Evolutionary conservation across 106 monocot genomes (phyloP).

Genomic region (Dendrobium officinale): DNA sequence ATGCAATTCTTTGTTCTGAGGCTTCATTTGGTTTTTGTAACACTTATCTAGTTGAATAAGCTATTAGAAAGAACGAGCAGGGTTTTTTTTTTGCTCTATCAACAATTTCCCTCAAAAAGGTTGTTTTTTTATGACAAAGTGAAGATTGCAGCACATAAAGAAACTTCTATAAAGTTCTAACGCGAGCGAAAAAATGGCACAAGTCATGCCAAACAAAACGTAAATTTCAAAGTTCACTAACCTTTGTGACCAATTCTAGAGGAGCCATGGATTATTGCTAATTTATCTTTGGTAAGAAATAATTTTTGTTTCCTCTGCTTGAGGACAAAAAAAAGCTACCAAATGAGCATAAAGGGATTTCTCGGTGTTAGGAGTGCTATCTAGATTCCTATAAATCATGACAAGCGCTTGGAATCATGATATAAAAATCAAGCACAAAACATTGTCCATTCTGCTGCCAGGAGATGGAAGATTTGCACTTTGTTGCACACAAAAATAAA

Average conservation of each 20-base stretch:
- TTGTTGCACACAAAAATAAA: no score
- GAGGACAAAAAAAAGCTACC: no score
- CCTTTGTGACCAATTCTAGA: not conserved
- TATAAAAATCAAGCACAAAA: not conserved
- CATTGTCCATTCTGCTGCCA: not conserved
- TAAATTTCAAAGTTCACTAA: not conserved
- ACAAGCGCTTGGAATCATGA: not conserved
- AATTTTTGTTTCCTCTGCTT: no score
- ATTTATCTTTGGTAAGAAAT: no score
- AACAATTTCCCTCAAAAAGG: not conserved
- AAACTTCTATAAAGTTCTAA: no score
- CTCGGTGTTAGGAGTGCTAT: no score
- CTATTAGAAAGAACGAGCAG: not conserved
- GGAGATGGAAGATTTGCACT: no score
- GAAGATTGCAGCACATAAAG: not conserved
- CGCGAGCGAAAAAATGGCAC: no score
- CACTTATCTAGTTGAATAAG: not conserved
- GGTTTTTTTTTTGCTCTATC: not conserved
- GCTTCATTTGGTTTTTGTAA: not conserved
- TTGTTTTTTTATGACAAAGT: not conserved
- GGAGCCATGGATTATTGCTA: not conserved
- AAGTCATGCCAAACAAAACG: no score
- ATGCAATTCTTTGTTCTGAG: not conserved
- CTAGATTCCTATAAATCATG: no score
- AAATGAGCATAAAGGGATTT: no score